Conservation (phyloP, 1,284 basidiomycete species). For the Sutorius eximius region DNA sequence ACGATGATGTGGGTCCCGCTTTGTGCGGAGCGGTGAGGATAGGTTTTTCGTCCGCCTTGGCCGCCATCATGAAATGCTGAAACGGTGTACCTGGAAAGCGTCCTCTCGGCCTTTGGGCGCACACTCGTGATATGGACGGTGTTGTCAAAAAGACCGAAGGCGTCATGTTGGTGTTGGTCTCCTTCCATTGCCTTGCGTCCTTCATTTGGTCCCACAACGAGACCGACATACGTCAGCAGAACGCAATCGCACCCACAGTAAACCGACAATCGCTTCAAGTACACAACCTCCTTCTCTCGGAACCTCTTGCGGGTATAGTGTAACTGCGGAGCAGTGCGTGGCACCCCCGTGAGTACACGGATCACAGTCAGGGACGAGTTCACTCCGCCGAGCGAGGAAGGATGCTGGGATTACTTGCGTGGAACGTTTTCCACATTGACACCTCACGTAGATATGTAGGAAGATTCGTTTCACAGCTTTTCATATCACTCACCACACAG, state of each 20-base stretch:
- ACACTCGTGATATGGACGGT: not conserved
- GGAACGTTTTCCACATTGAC: constrained; percentile 1
- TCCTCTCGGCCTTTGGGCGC: not conserved
- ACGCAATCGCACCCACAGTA: not conserved
- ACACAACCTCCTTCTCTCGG: not conserved
- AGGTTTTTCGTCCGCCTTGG: constrained; percentile 1
- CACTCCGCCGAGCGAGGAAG: not conserved
- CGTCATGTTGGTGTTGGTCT: not conserved
- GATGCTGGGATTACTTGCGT: not conserved
- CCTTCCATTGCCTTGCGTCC: not conserved
- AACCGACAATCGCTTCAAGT: not conserved
- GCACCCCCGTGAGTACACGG: constrained; percentile 12
- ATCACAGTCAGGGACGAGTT: constrained; percentile 16
- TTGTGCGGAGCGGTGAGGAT: constrained; percentile 6
- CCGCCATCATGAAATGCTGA: not conserved
- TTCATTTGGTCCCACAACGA: not conserved
- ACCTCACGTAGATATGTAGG: constrained; percentile 2
- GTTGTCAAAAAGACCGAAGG: constrained; percentile 8
- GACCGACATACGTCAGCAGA: not conserved
- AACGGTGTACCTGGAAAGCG: constrained; percentile 6
- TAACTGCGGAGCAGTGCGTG: constrained; percentile 1
- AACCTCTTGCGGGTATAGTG: not conserved
- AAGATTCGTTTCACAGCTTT: not conserved
- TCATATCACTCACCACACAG: not conserved
- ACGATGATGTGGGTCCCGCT: not conserved